Conservation (phyloP, 345 rosid species). For the Limnanthes douglasii region DNA sequence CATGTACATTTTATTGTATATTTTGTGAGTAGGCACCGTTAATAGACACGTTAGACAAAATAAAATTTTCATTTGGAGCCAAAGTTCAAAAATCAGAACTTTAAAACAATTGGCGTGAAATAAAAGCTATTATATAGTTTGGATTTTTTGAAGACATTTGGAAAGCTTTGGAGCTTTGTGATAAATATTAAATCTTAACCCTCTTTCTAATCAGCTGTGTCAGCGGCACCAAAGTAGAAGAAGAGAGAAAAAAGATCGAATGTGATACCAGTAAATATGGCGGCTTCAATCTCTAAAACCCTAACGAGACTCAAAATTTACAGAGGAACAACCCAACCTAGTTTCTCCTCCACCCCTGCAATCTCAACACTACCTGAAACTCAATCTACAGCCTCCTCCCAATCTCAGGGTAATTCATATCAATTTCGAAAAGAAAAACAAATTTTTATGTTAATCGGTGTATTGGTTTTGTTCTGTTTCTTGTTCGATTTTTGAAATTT, state of each 20-base stretch:
- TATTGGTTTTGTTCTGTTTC: not conserved
- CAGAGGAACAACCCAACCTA: constrained; percentile 8
- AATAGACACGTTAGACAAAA: too few species aligned
- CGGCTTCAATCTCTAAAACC: constrained; percentile 28
- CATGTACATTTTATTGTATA: too few species aligned
- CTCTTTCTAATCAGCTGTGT: too few species aligned
- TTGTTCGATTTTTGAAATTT: not conserved
- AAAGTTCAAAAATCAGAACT: too few species aligned
- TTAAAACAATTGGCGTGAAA: too few species aligned
- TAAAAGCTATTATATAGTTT: too few species aligned
- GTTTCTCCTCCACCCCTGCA: constrained; percentile 2
- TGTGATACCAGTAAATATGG: constrained; percentile 18
- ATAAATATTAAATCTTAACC: too few species aligned
- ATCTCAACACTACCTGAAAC: constrained; percentile 9
- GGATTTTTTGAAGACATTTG: too few species aligned
- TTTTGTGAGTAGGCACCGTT: too few species aligned
- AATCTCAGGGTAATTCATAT: constrained; percentile 25
- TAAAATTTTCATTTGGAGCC: too few species aligned
- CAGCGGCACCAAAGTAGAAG: not conserved
- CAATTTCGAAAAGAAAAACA: too few species aligned
- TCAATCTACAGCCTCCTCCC: constrained; percentile 14
- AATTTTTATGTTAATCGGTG: not conserved
- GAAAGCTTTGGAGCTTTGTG: too few species aligned
- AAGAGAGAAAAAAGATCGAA: not conserved
- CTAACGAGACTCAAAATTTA: constrained; percentile 19